phyloP scores from a whole-genome alignment of 2,329 filamentous ascomycete genomes.

The Xylaria arbuscula region DNA sequence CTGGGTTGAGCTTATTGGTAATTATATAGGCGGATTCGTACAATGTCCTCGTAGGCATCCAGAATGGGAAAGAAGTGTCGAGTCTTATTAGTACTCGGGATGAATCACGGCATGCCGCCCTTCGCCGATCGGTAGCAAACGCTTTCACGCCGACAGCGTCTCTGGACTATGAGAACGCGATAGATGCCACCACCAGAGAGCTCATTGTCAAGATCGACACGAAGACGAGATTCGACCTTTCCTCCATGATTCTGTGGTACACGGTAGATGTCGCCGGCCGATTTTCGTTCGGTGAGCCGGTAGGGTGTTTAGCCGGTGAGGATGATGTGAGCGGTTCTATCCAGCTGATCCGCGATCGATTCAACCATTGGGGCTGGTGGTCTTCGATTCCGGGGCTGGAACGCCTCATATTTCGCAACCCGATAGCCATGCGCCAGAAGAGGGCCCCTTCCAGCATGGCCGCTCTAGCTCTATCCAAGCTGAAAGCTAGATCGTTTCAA shows the following conservation, averaged over 20 bases:
- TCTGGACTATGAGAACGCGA: conserved; percentile 43
- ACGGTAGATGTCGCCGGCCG: conserved; percentile 43
- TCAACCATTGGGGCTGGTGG: conserved; percentile 45
- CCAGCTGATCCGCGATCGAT: conserved; percentile 42
- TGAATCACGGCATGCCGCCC: conserved; percentile 41
- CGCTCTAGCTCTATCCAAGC: conserved; percentile 19
- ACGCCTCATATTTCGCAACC: conserved; percentile 43
- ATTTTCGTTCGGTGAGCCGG: conserved; percentile 41
- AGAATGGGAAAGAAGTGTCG: conserved; percentile 45
- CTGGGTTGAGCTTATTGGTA: not conserved
- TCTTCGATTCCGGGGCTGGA: conserved; percentile 42
- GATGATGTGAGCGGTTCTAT: conserved; percentile 42
- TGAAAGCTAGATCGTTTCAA: not conserved
- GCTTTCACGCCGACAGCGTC: conserved; percentile 43
- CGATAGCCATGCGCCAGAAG: conserved; percentile 35
- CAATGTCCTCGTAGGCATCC: conserved; percentile 40
- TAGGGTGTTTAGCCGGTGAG: conserved; percentile 42
- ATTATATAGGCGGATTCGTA: conserved; percentile 44
- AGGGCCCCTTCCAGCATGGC: conserved; percentile 39
- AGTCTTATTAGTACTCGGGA: conserved; percentile 43
- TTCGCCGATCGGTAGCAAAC: conserved; percentile 45
- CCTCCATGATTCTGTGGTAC: conserved; percentile 41
- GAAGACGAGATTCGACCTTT: conserved; percentile 39
- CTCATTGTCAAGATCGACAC: conserved; percentile 33
- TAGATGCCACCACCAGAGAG: conserved; percentile 43